A percentile compares a stretch with the other conserved stretches of the same genome.
Conservation (phyloP, 2,329 filamentous ascomycete genomes). For the Fusarium sp. region DNA sequence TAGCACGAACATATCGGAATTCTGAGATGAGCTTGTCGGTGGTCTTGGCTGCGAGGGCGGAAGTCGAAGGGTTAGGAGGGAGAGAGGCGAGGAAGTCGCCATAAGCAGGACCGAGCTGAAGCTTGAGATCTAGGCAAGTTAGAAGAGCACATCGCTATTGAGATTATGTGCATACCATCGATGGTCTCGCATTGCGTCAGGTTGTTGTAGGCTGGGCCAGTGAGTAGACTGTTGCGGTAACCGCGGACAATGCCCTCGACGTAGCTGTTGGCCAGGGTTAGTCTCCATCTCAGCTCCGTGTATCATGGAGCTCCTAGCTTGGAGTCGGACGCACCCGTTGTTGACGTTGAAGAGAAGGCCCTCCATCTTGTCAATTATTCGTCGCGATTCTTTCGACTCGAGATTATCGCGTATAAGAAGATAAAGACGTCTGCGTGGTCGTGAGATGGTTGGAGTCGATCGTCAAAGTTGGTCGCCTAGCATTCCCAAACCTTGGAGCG, state of each 20-base stretch:
- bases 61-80: conserved; percentile 95
- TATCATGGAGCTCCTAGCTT: conserved; percentile 22
- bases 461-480: conserved; percentile 41
- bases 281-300: conserved; percentile 39
- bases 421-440: conserved; percentile 19
- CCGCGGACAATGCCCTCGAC: conserved; percentile 97
- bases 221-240: conserved; percentile 93
- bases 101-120: conserved; percentile 95
- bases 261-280: conserved; percentile 67
- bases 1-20: conserved; percentile 94
- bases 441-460: conserved; percentile 33
- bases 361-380: conserved; percentile 69
- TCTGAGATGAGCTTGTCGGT: conserved; percentile 98
- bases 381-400: conserved; percentile 10
- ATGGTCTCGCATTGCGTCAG: conserved; percentile 97
- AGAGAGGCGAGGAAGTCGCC: conserved; percentile 95
- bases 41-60: conserved; percentile 89
- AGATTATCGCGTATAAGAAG: conserved; percentile 11
- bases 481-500: conserved; percentile 37
- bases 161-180: conserved; percentile 70
- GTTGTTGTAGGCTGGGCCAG: conserved; percentile 89
- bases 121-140: conserved; percentile 79
- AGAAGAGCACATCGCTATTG: conserved; percentile 13
- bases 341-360: conserved; percentile 94
- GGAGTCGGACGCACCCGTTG: conserved; percentile 70